Conservation (phyloP, 371 early-diverging fungal species). For the Dinochytrium kinnereticum region DNA sequence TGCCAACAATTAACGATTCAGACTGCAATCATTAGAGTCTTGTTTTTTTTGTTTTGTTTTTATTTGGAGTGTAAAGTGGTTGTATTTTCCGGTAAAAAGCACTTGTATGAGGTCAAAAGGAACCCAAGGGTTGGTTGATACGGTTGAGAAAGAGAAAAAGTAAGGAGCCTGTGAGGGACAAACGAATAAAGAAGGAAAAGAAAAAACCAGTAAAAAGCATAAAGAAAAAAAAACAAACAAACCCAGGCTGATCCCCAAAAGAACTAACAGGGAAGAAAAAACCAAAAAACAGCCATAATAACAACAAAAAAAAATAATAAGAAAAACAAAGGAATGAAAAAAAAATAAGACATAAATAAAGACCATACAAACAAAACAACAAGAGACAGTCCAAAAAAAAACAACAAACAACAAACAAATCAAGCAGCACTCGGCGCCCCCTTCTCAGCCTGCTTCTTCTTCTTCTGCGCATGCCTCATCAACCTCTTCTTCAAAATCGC, state of each 20-base stretch:
- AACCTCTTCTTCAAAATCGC: conserved; percentile 22
- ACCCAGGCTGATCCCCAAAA: background rate
- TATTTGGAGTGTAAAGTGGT: too few species aligned
- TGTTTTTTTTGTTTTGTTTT: too few species aligned
- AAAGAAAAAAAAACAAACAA: background rate
- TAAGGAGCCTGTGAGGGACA: background rate
- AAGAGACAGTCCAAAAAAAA: background rate
- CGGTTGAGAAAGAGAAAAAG: background rate
- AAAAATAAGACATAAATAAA: background rate
- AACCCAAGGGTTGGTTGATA: too few species aligned
- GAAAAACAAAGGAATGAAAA: background rate
- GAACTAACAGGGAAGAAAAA: background rate
- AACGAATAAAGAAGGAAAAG: background rate
- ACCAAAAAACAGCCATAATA: background rate
- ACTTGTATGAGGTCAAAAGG: too few species aligned
- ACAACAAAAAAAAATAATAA: too few species aligned
- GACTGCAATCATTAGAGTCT: too few species aligned
- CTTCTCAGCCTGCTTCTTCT: conserved; percentile 25
- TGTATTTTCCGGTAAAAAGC: too few species aligned
- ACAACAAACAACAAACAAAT: background rate
- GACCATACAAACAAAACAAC: background rate
- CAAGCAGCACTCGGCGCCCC: background rate
- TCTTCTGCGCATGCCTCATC: background rate
- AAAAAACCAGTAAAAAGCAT: too few species aligned
- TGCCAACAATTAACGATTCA: too few species aligned